phyloP scores from a whole-genome alignment of 2,329 filamentous ascomycete species.

The Dactylellina drechsleri region DNA sequence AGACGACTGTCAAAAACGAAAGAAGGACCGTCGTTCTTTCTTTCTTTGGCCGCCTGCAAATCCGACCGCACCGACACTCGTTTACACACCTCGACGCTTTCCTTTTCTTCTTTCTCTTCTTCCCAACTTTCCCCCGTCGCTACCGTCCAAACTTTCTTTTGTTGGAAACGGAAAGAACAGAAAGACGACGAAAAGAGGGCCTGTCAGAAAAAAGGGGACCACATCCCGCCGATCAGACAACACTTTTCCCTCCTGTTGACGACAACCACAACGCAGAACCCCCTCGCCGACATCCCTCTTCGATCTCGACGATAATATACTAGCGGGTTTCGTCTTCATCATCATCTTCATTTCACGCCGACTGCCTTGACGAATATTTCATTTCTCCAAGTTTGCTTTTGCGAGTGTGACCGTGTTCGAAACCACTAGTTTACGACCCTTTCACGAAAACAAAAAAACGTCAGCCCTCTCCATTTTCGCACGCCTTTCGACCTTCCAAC shows the following conservation, averaged over 20 bases:
- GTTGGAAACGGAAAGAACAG: slow-evolving; percentile 24
- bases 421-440: slow-evolving; percentile 1
- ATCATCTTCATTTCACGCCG: background rate
- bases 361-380: background rate
- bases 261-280: slow-evolving; percentile 13
- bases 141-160: slow-evolving; percentile 16
- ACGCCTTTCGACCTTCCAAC: slow-evolving; percentile 4
- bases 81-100: slow-evolving; percentile 32
- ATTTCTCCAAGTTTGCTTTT: background rate
- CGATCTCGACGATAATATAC: background rate
- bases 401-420: slow-evolving; percentile 5
- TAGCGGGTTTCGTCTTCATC: background rate
- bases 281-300: background rate
- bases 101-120: slow-evolving; percentile 6
- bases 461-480: slow-evolving; percentile 32
- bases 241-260: slow-evolving; percentile 18
- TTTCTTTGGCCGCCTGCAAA: slow-evolving; percentile 9
- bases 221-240: slow-evolving; percentile 9
- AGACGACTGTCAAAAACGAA: slow-evolving; percentile 35
- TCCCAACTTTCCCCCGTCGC: background rate
- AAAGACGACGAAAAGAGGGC: slow-evolving; percentile 12
- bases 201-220: slow-evolving; percentile 31
- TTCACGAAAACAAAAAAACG: slow-evolving; percentile 1
- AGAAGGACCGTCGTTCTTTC: slow-evolving; percentile 32
- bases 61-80: slow-evolving; percentile 50